Percentiles rank a stretch among this genome's conserved stretches.
These are phyloP conservation scores for Durusdinium trenchii DNA, from an alignment of 73 alveolate genomes.

Conservation along the genomic window DNA sequence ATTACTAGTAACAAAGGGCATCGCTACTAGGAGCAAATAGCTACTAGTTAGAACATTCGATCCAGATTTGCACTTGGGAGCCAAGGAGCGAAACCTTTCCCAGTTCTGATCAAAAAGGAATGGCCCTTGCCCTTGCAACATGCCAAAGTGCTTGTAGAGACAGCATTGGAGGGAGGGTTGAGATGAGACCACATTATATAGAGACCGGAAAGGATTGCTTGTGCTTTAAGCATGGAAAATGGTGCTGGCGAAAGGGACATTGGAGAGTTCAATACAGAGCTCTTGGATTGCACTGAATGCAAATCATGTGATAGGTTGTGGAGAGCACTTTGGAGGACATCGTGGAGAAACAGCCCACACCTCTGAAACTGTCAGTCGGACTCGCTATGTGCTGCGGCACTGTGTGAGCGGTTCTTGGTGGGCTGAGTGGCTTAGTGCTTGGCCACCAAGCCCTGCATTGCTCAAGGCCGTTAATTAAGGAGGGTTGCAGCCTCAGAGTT, in stretches of 20 bases:
- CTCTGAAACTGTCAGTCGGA: no score
- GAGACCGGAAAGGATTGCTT: no score
- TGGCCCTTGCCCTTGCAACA: neutral
- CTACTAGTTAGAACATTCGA: no score
- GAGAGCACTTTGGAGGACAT: conserved; percentile 33
- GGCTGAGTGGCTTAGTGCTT: neutral
- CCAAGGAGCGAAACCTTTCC: conserved; percentile 82
- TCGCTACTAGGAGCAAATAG: no score
- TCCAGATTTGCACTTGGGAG: no score
- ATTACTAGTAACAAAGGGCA: no score
- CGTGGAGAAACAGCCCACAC: conserved; percentile 1
- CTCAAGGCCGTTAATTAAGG: neutral
- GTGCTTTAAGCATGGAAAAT: no score
- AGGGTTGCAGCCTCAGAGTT: neutral
- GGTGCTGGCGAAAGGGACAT: no score
- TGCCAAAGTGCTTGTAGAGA: neutral
- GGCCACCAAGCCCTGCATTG: neutral
- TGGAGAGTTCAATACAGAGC: no score
- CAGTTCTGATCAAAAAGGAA: conserved; percentile 28
- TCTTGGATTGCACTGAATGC: neutral
- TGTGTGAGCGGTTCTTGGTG: neutral
- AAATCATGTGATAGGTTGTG: neutral
- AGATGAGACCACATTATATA: no score
- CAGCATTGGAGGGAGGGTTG: no score
- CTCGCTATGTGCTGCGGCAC: neutral